Evolutionary conservation across 352 stramenopile genomes (phyloP).

Genomic region (Phytophthora syringae): DNA sequence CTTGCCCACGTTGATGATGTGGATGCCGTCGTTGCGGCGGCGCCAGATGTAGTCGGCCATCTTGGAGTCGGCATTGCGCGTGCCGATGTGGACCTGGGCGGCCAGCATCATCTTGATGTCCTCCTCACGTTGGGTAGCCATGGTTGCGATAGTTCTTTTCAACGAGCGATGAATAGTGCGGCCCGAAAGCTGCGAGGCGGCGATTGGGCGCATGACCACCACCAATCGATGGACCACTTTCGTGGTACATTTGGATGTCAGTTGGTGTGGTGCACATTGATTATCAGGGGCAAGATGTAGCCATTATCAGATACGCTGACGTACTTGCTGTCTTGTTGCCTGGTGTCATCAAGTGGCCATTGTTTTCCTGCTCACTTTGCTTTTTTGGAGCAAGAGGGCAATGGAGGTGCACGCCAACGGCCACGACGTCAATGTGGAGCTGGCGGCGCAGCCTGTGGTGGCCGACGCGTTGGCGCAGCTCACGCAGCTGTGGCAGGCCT

Average conservation of each 20-base stretch:
- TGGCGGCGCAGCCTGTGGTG: conserved; percentile 6
- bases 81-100: conserved; percentile 99
- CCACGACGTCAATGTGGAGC: conserved; percentile 1
- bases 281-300: conserved; percentile 12
- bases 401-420: conserved; percentile 3
- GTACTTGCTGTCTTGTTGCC: not conserved
- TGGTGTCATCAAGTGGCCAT: conserved; percentile 14
- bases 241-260: no score
- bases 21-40: conserved; percentile 97
- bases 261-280: conserved; percentile 16
- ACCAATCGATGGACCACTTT: conserved; percentile 32
- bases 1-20: conserved; percentile 99
- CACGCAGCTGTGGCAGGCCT: conserved; percentile 37
- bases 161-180: conserved; percentile 57
- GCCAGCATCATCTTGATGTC: conserved; percentile 99
- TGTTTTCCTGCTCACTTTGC: conserved; percentile 1
- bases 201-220: no score
- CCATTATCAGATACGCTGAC: conserved; percentile 28
- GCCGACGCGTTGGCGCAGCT: conserved; percentile 26
- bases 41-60: conserved; percentile 99
- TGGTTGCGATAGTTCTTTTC: conserved; percentile 61
- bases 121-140: conserved; percentile 95
- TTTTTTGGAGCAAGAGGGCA: conserved; percentile 3
- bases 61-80: conserved; percentile 98
- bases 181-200: not conserved